Percentiles rank a stretch among this genome's conserved stretches.
phyloP scores from a whole-genome alignment of 176 grass and related monocot species.

The Areca catechu region DNA sequence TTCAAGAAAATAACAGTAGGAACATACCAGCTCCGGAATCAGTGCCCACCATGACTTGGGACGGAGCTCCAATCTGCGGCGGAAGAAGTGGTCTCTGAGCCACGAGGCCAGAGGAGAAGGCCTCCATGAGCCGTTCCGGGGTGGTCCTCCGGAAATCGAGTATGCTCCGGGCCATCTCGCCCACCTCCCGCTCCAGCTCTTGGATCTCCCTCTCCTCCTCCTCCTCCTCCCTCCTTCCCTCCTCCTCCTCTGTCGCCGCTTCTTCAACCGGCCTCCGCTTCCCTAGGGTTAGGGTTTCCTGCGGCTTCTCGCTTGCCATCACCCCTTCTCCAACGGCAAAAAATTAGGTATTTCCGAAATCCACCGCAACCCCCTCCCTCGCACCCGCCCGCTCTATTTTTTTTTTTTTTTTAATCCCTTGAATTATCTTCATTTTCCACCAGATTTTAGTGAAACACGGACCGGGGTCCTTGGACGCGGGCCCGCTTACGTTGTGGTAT shows the following conservation, averaged over 20 bases:
- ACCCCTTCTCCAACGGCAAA: no score
- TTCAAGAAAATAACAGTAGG: no score
- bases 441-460: no score
- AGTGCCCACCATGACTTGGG: neutral
- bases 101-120: neutral
- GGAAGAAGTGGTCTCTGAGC: conserved; percentile 22
- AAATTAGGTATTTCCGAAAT: no score
- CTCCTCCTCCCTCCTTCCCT: neutral
- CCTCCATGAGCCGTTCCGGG: conserved; percentile 17
- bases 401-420: no score
- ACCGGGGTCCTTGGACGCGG: no score
- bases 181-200: conserved; percentile 42
- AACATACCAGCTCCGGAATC: no score
- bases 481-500: no score
- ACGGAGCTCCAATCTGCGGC: conserved; percentile 19
- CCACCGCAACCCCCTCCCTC: no score
- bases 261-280: conserved; percentile 31
- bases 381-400: no score
- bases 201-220: conserved; percentile 24
- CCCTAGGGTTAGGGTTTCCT: conserved; percentile 6
- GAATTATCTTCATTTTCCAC: no score
- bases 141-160: conserved; percentile 30
- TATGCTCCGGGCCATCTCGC: conserved; percentile 41
- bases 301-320: neutral
- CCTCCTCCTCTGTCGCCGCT: neutral